Base-by-base conservation (phyloP, 495 filamentous ascomycete species). In the Aspergillus ostianus region DNA sequence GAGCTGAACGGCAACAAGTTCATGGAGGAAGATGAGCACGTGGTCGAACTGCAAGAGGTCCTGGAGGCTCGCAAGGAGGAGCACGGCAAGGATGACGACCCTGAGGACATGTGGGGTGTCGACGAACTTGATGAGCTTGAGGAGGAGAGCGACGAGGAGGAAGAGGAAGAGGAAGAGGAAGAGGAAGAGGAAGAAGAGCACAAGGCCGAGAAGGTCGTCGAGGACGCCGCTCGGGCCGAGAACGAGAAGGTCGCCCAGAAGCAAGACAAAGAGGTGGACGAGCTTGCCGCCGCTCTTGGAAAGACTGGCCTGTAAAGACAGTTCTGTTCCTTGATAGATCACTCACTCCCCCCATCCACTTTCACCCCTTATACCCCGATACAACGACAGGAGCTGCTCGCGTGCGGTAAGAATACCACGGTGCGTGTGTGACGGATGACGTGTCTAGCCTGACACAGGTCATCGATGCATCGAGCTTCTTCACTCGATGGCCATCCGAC, bases 1-100 rank as follows among this genome's bases (percentile, higher is more conserved):
- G 94, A 98, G 71, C 77, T 98, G 60, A 98, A 98, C 71, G 94
- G 94, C 45, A 98, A 98, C 78, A 93, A 90, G 66, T 97, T 98
- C 64, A 79, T 80, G 8, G 93, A 97, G 70, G 92, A 95, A 2
- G 93, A 97, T 62, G 72, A 81, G 29, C 80, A 81, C 48, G 82
- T 87, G 17, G 73, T 73, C 49, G 77, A 75, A 9, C 67, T 88
- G 48, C 72, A 78, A 29, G 76, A 79, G 53, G 63, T 82, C 15
- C 61, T 88, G 26, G 76, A 80, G 41, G 75, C 77, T 62, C 75
- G 84, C 10, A 81, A 90, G 72, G 85, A 87, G 63, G 78, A 84
- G 59, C 75, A 81, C 53, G 77, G 74, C 19, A 77, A 71, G 36
- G 77, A 78, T 21, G 70, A 79, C 7, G 80, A 77, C 56, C 71